Percentiles rank a stretch among this genome's conserved stretches.
These are phyloP conservation scores for Boletus barrowsii DNA, from an alignment of 768 basidiomycete genomes.

Conservation along the genomic window DNA sequence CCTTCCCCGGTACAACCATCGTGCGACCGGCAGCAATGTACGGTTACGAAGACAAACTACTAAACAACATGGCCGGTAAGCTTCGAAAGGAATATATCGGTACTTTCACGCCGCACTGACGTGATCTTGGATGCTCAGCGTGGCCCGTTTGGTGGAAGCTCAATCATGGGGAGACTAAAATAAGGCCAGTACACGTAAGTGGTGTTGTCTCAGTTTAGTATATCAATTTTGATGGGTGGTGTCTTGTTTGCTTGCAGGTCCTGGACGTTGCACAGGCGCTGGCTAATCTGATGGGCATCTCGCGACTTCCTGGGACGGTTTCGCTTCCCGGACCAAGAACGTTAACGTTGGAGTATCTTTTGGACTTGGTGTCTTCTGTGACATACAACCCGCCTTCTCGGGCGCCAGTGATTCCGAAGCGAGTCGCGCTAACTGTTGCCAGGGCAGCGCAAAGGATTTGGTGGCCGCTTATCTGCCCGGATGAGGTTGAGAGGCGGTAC, in stretches of 20 bases:
- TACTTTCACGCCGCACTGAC: constrained; percentile 9
- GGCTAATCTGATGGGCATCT: constrained; percentile 64
- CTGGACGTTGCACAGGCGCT: constrained; percentile 93
- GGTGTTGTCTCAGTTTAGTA: constrained; percentile 19
- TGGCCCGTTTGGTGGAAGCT: constrained; percentile 95
- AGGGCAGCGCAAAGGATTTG: constrained; percentile 63
- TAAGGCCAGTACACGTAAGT: constrained; percentile 89
- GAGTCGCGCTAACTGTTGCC: constrained; percentile 61
- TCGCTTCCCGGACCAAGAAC: constrained; percentile 87
- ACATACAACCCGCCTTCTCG: constrained; percentile 73
- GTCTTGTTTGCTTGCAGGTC: constrained; percentile 51
- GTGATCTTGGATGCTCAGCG: constrained; percentile 34
- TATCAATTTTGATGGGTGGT: constrained; percentile 11
- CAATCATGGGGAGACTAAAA: constrained; percentile 81
- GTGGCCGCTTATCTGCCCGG: constrained; percentile 92
- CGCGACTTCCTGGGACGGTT: constrained; percentile 63
- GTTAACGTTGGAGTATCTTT: constrained; percentile 76
- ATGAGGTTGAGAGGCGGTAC: constrained; percentile 86
- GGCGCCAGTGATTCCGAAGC: constrained; percentile 75
- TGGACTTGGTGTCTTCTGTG: constrained; percentile 74
- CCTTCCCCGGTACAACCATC: constrained; percentile 84
- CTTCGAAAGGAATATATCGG: constrained; percentile 17
- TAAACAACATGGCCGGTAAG: constrained; percentile 90
- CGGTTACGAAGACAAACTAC: constrained; percentile 92
- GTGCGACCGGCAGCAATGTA: constrained; percentile 82